phyloP scores from a whole-genome alignment of 371 early-diverging fungal species.

The Ordospora colligata region DNA sequence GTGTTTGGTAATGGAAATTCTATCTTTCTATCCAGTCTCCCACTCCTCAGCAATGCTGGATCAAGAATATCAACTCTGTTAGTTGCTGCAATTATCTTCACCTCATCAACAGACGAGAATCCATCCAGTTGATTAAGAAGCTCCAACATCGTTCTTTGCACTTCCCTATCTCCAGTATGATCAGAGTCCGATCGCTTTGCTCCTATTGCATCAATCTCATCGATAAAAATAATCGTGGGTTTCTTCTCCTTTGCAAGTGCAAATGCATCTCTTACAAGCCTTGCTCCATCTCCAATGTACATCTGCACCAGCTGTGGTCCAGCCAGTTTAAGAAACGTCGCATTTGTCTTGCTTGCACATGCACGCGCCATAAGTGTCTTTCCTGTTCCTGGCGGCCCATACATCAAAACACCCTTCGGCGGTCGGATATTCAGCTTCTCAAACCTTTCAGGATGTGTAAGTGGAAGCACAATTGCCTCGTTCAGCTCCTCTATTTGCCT shows the following conservation, averaged over 20 bases:
- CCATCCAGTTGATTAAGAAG: slow-evolving; percentile 97
- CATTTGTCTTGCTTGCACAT: slow-evolving; percentile 89
- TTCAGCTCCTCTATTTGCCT: slow-evolving; percentile 96
- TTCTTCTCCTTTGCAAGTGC: slow-evolving; percentile 91
- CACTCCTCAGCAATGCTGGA: slow-evolving; percentile 93
- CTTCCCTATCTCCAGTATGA: slow-evolving; percentile 96
- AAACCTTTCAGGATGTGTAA: slow-evolving; percentile 89
- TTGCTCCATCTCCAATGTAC: slow-evolving; percentile 99
- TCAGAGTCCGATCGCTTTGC: slow-evolving; percentile 95
- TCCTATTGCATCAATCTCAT: slow-evolving; percentile 98
- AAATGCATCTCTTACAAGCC: slow-evolving; percentile 94
- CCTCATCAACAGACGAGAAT: slow-evolving; percentile 82
- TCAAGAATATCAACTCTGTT: slow-evolving; percentile 99
- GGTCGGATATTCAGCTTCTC: slow-evolving; percentile 87
- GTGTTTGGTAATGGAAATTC: slow-evolving; percentile 97
- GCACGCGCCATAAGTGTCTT: slow-evolving; percentile 92
- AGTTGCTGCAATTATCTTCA: slow-evolving; percentile 99
- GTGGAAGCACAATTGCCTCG: slow-evolving; percentile 92
- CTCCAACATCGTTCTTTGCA: slow-evolving; percentile 98
- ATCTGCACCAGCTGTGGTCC: slow-evolving; percentile 96
- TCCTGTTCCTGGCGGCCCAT: slow-evolving; percentile 85
- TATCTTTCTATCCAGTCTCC: slow-evolving; percentile 97
- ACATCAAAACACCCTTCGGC: slow-evolving; percentile 93
- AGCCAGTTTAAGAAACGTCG: slow-evolving; percentile 85
- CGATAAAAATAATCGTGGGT: slow-evolving; percentile 98